These are phyloP conservation scores for Clonostachys solani DNA, from an alignment of 2,329 filamentous ascomycete genomes.

Conservation along the genomic window DNA sequence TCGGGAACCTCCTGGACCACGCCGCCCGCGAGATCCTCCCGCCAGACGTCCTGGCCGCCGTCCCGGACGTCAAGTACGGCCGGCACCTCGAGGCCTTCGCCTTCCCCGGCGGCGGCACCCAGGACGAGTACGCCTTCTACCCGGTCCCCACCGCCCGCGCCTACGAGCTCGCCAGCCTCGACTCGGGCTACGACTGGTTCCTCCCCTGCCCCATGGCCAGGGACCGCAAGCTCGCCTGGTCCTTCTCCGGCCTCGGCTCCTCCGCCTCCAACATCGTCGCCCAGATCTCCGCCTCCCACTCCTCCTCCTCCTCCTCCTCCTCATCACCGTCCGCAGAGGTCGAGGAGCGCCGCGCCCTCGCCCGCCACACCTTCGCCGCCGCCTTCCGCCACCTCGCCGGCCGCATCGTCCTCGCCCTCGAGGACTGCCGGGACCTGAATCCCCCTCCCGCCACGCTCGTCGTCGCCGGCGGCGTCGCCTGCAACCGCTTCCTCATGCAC, in stretches of 20 bases:
- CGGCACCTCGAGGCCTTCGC: constrained; percentile 75
- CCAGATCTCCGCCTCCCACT: constrained; percentile 46
- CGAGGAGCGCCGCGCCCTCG: constrained; percentile 64
- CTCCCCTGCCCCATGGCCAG: constrained; percentile 63
- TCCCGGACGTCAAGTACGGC: constrained; percentile 72
- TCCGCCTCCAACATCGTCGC: constrained; percentile 40
- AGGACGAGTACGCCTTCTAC: constrained; percentile 44
- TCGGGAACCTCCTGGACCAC: constrained; percentile 90
- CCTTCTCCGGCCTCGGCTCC: constrained; percentile 67
- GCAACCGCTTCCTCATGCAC: constrained; percentile 73
- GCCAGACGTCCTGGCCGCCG: constrained; percentile 41
- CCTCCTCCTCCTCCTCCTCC: constrained; percentile 34
- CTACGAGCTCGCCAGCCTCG: constrained; percentile 22
- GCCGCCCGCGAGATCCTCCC: constrained; percentile 75
- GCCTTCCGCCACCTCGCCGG: constrained; percentile 85
- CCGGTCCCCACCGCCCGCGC: constrained; percentile 20
- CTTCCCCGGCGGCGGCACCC: constrained; percentile 42
- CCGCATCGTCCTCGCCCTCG: constrained; percentile 66
- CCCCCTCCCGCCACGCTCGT: constrained; percentile 60
- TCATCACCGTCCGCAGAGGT: constrained; percentile 36
- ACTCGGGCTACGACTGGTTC: constrained; percentile 50
- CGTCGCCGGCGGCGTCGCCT: constrained; percentile 85
- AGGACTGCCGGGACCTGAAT: constrained; percentile 14
- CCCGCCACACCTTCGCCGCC: constrained; percentile 69
- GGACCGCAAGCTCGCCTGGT: constrained; percentile 58